Percentiles rank a stretch among this genome's conserved stretches.
These are phyloP conservation scores for Pseudozyma hubeiensis DNA, from an alignment of 1,284 basidiomycete species.

Conservation along the genomic window DNA sequence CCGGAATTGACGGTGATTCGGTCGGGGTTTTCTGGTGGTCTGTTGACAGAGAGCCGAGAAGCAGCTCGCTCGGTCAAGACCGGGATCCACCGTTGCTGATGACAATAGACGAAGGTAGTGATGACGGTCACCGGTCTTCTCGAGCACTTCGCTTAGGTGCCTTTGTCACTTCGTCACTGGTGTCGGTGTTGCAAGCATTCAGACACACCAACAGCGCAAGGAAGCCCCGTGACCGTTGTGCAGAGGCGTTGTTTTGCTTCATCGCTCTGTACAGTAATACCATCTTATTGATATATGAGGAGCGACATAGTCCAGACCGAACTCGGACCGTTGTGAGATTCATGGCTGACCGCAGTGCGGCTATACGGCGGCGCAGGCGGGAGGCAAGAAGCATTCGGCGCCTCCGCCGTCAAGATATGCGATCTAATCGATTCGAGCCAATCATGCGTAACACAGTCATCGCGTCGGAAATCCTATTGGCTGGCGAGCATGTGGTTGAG, in stretches of 20 bases:
- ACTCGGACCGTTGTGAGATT: too few relatives aligned
- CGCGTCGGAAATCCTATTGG: neutral
- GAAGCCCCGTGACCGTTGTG: neutral
- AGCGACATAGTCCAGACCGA: too few relatives aligned
- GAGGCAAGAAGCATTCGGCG: neutral
- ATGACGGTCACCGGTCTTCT: neutral
- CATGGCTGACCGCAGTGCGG: too few relatives aligned
- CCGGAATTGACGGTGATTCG: neutral
- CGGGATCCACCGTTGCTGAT: neutral
- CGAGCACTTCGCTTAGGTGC: neutral
- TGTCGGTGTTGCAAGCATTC: neutral
- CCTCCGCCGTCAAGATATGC: neutral
- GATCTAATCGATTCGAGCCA: conserved; percentile 14
- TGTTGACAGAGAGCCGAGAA: neutral
- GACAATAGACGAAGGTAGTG: neutral
- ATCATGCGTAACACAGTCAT: neutral
- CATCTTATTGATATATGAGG: too few relatives aligned
- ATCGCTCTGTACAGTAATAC: too few relatives aligned
- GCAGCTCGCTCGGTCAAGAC: neutral
- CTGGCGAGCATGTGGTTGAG: neutral
- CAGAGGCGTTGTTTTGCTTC: too few relatives aligned
- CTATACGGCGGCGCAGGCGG: too few relatives aligned
- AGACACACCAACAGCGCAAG: neutral
- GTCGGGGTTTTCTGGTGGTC: too few relatives aligned
- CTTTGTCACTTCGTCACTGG: neutral